phyloP scores from a whole-genome alignment of 2,329 filamentous ascomycete species.

The Basipetospora sp. region DNA sequence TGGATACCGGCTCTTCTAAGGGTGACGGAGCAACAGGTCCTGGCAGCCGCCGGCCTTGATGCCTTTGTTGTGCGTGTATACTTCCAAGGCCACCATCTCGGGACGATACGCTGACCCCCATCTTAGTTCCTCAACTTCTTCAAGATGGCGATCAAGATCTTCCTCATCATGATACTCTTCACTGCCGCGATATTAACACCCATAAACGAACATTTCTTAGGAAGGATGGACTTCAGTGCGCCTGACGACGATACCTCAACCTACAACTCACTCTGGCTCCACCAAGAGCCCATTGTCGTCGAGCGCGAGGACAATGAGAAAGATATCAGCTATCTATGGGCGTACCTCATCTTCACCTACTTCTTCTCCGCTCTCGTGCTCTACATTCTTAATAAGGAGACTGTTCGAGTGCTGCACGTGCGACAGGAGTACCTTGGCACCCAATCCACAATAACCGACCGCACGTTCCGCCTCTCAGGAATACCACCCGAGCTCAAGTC shows the following conservation, averaged over 20 bases:
- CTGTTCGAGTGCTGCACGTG: conserved; percentile 68
- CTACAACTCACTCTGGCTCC: neutral
- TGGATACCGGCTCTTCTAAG: conserved; percentile 80
- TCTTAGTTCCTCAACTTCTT: conserved; percentile 73
- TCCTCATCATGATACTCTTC: conserved; percentile 67
- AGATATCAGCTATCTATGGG: conserved; percentile 57
- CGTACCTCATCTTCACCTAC: conserved; percentile 89
- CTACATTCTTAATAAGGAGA: conserved; percentile 71
- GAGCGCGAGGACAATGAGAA: conserved; percentile 17
- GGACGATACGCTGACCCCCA: neutral
- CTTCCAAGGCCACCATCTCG: conserved; percentile 17
- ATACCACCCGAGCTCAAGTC: conserved; percentile 67
- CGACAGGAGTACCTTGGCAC: conserved; percentile 84
- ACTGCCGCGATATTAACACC: conserved; percentile 68
- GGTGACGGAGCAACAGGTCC: conserved; percentile 76
- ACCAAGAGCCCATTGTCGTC: conserved; percentile 5
- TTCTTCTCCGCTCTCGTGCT: conserved; percentile 72
- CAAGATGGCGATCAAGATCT: conserved; percentile 81
- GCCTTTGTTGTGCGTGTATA: conserved; percentile 59
- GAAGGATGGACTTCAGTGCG: neutral
- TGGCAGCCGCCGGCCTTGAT: conserved; percentile 81
- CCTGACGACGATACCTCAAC: neutral
- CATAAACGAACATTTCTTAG: conserved; percentile 57
- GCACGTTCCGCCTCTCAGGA: conserved; percentile 80
- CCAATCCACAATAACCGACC: conserved; percentile 89